Conservation (phyloP, 495 filamentous ascomycete species). For the Aspergillus wentii region DNA sequence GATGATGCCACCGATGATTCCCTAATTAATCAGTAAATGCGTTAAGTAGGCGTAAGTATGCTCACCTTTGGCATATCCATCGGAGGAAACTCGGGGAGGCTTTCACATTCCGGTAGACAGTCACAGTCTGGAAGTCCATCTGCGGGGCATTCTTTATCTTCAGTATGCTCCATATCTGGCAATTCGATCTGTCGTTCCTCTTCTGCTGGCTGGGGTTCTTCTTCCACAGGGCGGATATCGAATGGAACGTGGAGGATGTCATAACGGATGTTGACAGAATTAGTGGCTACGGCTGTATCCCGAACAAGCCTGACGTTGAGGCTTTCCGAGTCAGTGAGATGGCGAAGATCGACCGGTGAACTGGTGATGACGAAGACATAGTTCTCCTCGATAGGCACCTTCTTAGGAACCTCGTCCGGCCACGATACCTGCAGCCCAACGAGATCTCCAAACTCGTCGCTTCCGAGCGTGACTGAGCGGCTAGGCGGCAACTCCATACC, state of each 20-base stretch:
- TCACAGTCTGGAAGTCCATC: too few relatives aligned
- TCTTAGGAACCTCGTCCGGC: neutral
- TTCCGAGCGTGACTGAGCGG: neutral
- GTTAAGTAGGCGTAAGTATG: too few relatives aligned
- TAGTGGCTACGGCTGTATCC: neutral
- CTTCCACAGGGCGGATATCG: too few relatives aligned
- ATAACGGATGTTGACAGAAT: neutral
- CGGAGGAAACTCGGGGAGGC: too few relatives aligned
- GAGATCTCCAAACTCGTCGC: constrained; percentile 1
- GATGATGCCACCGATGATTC: neutral
- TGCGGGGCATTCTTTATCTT: too few relatives aligned
- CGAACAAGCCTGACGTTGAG: neutral
- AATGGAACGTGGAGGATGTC: constrained; percentile 2
- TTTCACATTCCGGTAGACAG: too few relatives aligned
- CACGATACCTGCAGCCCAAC: neutral
- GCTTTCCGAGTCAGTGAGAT: neutral
- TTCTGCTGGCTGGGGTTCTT: neutral
- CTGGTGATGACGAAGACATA: neutral
- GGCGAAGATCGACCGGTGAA: neutral
- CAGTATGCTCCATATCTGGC: too few relatives aligned
- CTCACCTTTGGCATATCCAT: too few relatives aligned
- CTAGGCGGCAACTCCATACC: neutral
- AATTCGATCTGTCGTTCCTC: too few relatives aligned
- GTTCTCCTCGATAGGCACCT: neutral
- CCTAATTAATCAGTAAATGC: too few relatives aligned